Evolutionary conservation across 768 basidiomycete species (phyloP), one percentile per base, ranked within the genome.

Genomic region (Pleurotus platypus): DNA sequence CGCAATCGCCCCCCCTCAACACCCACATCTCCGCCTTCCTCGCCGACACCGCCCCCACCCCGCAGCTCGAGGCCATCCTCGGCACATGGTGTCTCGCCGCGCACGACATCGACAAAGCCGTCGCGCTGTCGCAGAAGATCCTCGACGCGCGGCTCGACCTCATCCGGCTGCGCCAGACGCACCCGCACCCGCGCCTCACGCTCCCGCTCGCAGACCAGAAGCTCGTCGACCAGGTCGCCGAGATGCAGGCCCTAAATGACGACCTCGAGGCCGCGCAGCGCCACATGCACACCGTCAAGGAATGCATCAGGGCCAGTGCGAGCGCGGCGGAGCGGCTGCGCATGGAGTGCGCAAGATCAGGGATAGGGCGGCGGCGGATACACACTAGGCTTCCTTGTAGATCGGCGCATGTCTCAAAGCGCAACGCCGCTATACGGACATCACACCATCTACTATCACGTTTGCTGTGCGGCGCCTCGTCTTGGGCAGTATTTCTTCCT

Each of bases 81-180:
- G 90, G 90, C 2, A 79, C 85, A 7, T 94, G 92, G 91, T 82
- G 75, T 61, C 76, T 92, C 61, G 76, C 84, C 12, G 77, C 83
- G 13, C 80, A 88, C 66, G 93, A 95, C 60, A 67, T 84, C 27
- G 93, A 94, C 63, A 78, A 85, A 18, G 72, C 73, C 1, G 86
- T 92, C 7, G 72, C 83, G 2, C 79, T 92, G 1, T 81, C 88
- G 1, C 83, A 89, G 57, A 81, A 90, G 67, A 92, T 95, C 62
- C 80, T 92, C 58, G 92, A 94, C 65, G 84, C 91, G 37, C 86
- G 90, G 37, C 80, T 94, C 3, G 82, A 87, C 1, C 77, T 95
- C 39, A 86, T 87, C 6, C 83, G 93, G 1, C 83, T 95, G 15
- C 84, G 90, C 16, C 88, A 93, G 61, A 82, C 86, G 2, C 84